Base-by-base conservation (phyloP, 768 basidiomycete species). In the Daedalea quercina region DNA sequence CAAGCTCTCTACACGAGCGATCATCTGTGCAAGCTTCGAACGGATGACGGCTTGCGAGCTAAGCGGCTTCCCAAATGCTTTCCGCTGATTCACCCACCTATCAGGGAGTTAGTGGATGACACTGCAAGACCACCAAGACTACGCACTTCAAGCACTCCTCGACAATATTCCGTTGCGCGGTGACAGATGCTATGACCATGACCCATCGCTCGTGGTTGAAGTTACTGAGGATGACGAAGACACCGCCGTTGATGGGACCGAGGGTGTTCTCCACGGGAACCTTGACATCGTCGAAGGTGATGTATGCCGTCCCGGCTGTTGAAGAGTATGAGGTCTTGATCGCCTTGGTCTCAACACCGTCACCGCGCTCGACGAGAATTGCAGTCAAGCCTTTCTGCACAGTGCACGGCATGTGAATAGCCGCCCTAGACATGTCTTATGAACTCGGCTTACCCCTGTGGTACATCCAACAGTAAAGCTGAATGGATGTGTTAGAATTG, bases 131-230 rank as follows among this genome's bases (percentile, higher is more conserved):
- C 8, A 42, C 15, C 15, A 24, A n/a, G n/a, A 28, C 12, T 6
- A 56, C 73, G 55, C 43, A 80, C 81, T 88, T 85, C 58, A 94
- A 64, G 63, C 90, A 93, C 69, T 94, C 92, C 62, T 94, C 92
- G 37, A 91, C 79, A 63, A 80, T 76, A 22, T 68, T 47, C 28
- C 93, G 81, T 59, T 93, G 90, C 22, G 71, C 66, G 35, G 78
- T 72, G 19, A 81, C 82, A 23, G 80, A 82, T 28, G 79, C 73
- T 60, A 88, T 89, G 65, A 79, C 81, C 87, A 94, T 94, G 24
- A 90, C 88, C 91, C 90, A 94, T 58, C 88, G 85, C 65, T 94
- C 93, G 67, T 94, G 92, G 66, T 95, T 95, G 73, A 95, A 96
- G 71, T 95, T 97, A 57, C 87, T 85, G 47, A 80, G 69, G 44